Base-by-base conservation (phyloP, 2,329 filamentous ascomycete species). In the Hypoxylon sp. region DNA sequence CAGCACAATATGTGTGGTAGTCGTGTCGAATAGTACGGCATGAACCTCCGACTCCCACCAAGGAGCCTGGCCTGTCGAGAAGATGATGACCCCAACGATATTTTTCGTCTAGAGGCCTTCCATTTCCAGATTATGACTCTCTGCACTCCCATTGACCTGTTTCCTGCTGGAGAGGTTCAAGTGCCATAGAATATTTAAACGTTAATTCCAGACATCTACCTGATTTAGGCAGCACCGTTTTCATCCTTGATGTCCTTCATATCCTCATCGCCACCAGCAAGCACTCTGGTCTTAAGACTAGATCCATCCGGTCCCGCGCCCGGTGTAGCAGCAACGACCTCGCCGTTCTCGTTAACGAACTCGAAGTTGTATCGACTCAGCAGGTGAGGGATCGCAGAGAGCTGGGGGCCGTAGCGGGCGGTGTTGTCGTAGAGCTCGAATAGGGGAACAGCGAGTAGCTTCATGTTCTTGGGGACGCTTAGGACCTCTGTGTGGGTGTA, bases 351-450 rank as follows among this genome's bases (percentile, higher is more conserved):
- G 70, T 99, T 91, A 32, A 97, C 88, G 64, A 96, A 97, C 69
- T 99, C 92, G 69, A 97, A 97, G 73, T 97, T 95, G 75, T 97
- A 99, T 45, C 91, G 83, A 59, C 91, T 96, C 7, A 99, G 82
- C 3, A 97, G 81, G 70, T 99, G 94, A 0, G 94, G 94, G 48
- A 99, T 97, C 1, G 94, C 94, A 1, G 92, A 96, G 11, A 99
- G 84, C 70, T 99, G 94, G 3, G 94, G 94, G 0, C 94, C 94
- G 69, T 99, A 99, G 52, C 94, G 82, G 8, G 88, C 89, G 0
- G 91, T 96, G 73, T 99, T 99, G 67, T 99, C 94, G 77, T 99
- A 99, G 27, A 99, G 84, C 75, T 99, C 94, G 73, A 97, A 97
- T 1, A 99, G 80, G 0, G 94, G 94, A 1, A 99, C 94, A 1